A percentile compares a stretch with the other conserved stretches of the same genome.
Conservation (phyloP, 225 moss, liverwort and hornwort species). For the Marchantia polymorpha region DNA sequence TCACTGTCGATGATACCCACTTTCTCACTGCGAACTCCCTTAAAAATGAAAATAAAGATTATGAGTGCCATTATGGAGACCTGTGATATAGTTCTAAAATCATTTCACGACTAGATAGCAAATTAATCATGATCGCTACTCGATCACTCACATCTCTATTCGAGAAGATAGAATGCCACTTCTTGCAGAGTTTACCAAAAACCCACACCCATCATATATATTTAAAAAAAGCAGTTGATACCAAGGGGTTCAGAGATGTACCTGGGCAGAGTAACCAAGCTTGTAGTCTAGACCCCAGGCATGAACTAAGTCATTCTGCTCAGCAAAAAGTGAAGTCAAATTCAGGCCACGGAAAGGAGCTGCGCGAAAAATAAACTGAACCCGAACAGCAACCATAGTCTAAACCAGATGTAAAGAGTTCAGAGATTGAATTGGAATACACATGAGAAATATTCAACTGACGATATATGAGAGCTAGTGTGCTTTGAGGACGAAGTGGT, state of each 20-base stretch:
- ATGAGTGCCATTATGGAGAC: neutral
- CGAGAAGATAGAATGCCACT: neutral
- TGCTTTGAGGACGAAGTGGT: no score
- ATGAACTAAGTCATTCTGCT: constrained; percentile 89
- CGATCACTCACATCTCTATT: neutral
- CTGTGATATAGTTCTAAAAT: neutral
- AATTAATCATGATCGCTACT: neutral
- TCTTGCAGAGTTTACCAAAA: neutral
- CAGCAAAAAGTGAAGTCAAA: neutral
- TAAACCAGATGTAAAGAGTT: no score
- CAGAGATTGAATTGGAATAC: no score
- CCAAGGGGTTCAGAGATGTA: constrained; percentile 9
- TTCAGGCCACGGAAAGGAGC: neutral
- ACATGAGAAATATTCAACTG: no score
- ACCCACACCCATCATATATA: neutral
- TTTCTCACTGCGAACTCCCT: constrained; percentile 73
- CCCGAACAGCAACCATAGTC: no score
- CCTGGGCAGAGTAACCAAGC: constrained; percentile 90
- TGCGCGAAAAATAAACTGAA: neutral
- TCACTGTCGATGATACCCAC: constrained; percentile 77
- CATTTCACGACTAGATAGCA: neutral
- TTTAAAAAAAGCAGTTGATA: neutral
- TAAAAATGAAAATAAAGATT: neutral
- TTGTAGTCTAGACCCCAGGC: constrained; percentile 93
- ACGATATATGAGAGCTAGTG: no score